Percentiles rank a stretch among this genome's conserved stretches.
Evolutionary conservation across 257 asterid species (phyloP).

Genomic region (Misopates orontium): DNA sequence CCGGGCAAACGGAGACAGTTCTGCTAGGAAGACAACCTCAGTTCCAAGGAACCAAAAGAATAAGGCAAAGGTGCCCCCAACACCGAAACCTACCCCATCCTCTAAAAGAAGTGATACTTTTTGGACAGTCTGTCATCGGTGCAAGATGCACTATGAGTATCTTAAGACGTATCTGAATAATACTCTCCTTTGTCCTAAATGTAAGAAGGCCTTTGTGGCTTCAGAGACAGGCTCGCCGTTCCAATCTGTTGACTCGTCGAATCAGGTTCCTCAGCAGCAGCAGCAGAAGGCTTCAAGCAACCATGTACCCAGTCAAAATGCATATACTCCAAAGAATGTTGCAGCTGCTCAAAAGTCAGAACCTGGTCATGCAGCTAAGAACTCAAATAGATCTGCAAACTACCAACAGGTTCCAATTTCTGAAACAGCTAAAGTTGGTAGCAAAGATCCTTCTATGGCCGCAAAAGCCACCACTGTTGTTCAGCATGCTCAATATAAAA

Average conservation of each 20-base stretch:
- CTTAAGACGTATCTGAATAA: slow-evolving; percentile 57
- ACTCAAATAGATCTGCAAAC: slow-evolving; percentile 25
- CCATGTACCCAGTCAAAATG: slow-evolving; percentile 26
- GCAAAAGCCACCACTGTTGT: slow-evolving; percentile 40
- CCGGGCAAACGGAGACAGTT: slow-evolving; percentile 43
- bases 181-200: slow-evolving; percentile 70
- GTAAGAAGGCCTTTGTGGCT: slow-evolving; percentile 61
- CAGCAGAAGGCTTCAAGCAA: slow-evolving; percentile 31
- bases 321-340: slow-evolving; percentile 28
- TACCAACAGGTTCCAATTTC: slow-evolving; percentile 23
- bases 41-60: slow-evolving; percentile 40
- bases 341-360: slow-evolving; percentile 37
- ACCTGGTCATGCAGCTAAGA: slow-evolving; percentile 34
- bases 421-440: slow-evolving; percentile 33
- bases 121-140: slow-evolving; percentile 73
- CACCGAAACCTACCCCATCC: slow-evolving; percentile 40
- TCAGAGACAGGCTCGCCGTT: slow-evolving; percentile 60
- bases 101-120: slow-evolving; percentile 56
- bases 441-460: slow-evolving; percentile 48
- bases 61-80: slow-evolving; percentile 29
- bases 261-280: slow-evolving; percentile 31
- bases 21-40: slow-evolving; percentile 25
- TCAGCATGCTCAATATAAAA: slow-evolving; percentile 39
- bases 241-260: slow-evolving; percentile 33
- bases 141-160: slow-evolving; percentile 80